Evolutionary conservation across 108 stramenopile species (phyloP).

Genomic region (Nannochloropsis salina): DNA sequence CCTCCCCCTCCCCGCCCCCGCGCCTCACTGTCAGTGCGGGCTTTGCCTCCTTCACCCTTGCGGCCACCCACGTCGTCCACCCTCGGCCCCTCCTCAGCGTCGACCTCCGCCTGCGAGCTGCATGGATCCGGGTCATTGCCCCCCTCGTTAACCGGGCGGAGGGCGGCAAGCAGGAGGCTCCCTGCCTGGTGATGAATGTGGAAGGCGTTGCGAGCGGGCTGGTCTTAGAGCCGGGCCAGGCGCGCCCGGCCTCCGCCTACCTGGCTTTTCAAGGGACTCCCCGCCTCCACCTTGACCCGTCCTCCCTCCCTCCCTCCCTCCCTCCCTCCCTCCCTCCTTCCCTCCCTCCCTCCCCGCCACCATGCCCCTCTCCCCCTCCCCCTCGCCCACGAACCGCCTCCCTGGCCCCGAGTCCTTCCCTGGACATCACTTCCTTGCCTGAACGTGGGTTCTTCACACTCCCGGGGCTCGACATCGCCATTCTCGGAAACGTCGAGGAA

Average conservation of each 20-base stretch:
- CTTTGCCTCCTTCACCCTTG: not conserved
- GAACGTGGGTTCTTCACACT: not conserved
- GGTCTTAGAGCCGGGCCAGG: not conserved
- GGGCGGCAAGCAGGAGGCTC: no score
- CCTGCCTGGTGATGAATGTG: no score
- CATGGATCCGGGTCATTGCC: not conserved
- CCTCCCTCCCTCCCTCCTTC: no score
- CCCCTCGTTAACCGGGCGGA: no score
- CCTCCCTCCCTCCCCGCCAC: no score
- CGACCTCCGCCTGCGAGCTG: not conserved
- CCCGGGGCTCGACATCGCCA: not conserved
- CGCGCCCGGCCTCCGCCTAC: not conserved
- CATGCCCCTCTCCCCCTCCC: not conserved
- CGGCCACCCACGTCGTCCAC: not conserved
- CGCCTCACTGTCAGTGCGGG: not conserved
- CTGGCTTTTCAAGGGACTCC: not conserved
- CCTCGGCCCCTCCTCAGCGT: not conserved
- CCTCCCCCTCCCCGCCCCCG: not conserved
- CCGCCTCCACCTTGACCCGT: not conserved
- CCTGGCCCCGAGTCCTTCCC: not conserved
- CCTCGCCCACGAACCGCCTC: not conserved
- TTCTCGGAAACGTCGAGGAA: not conserved
- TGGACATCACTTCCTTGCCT: not conserved
- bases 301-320: slow-evolving; percentile 19
- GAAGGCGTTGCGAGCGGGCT: not conserved